These are phyloP conservation scores for Huiozyma sinensis DNA, from an alignment of 805 yeast genomes.

Conservation along the genomic window DNA sequence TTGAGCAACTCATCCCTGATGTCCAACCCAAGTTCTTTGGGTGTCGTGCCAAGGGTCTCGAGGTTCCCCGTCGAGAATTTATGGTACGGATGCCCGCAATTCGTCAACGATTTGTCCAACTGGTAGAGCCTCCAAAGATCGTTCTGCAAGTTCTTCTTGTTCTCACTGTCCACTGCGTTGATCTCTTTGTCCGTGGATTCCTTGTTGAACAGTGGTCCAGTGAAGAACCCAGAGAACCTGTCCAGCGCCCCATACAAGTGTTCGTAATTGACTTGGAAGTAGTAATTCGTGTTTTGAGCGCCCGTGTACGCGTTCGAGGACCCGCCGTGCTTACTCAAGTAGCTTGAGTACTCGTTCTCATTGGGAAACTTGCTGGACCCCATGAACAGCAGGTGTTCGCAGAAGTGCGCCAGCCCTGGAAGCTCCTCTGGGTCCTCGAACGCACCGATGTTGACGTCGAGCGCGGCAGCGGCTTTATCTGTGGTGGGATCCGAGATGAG, in stretches of 20 bases:
- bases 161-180: conserved; percentile 90
- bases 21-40: conserved; percentile 49
- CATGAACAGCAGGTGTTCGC: conserved; percentile 66
- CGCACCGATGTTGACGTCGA: conserved; percentile 72
- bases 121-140: conserved; percentile 87
- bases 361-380: conserved; percentile 70
- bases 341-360: conserved; percentile 70
- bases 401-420: conserved; percentile 74
- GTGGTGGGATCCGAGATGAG: conserved; percentile 58
- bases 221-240: conserved; percentile 87
- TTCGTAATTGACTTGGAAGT: conserved; percentile 70
- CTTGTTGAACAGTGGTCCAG: conserved; percentile 62
- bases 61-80: conserved; percentile 87
- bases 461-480: conserved; percentile 68
- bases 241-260: conserved; percentile 81
- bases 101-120: conserved; percentile 64
- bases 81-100: conserved; percentile 69
- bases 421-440: conserved; percentile 53
- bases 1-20: conserved; percentile 73
- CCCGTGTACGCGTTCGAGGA: conserved; percentile 88
- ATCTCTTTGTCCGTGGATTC: conserved; percentile 85
- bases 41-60: conserved; percentile 59
- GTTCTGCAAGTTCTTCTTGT: conserved; percentile 84
- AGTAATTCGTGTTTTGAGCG: conserved; percentile 80
- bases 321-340: conserved; percentile 76